Conservation (phyloP, 257 asterid species). For the Penstemon eatonii region DNA sequence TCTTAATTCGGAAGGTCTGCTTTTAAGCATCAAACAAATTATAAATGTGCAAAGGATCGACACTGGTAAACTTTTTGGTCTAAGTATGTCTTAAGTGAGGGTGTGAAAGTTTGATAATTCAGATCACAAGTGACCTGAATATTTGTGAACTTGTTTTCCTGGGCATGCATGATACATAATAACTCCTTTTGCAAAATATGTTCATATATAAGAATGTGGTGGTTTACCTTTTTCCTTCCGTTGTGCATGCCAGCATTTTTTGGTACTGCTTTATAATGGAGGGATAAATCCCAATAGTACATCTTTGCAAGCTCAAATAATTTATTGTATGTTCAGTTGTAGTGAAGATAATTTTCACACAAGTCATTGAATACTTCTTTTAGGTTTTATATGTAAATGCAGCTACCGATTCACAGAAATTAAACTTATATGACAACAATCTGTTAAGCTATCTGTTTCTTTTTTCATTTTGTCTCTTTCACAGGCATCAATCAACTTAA, state of each 20-base stretch:
- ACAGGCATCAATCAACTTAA: neutral
- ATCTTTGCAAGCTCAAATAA: neutral
- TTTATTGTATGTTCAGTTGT: neutral
- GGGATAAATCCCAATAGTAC: neutral
- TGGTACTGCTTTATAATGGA: neutral
- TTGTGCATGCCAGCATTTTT: neutral
- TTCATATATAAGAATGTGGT: neutral
- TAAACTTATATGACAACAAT: neutral
- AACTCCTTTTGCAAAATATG: conserved; percentile 11
- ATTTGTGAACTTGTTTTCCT: conserved; percentile 2
- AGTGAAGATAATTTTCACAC: neutral
- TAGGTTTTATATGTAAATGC: neutral
- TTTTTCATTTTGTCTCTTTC: neutral
- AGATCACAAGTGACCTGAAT: neutral
- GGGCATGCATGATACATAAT: conserved; percentile 8
- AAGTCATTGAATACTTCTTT: neutral
- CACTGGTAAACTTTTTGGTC: neutral
- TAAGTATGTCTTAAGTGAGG: conserved; percentile 10
- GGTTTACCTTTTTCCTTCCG: neutral
- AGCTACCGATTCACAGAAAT: neutral
- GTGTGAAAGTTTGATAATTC: conserved; percentile 5
- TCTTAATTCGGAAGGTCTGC: no score
- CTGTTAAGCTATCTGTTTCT: neutral
- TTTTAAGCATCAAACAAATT: no score
- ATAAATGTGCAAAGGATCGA: neutral